Base-by-base conservation (phyloP, 176 grass and related monocot genomes). In the Panicum miliaceum region DNA sequence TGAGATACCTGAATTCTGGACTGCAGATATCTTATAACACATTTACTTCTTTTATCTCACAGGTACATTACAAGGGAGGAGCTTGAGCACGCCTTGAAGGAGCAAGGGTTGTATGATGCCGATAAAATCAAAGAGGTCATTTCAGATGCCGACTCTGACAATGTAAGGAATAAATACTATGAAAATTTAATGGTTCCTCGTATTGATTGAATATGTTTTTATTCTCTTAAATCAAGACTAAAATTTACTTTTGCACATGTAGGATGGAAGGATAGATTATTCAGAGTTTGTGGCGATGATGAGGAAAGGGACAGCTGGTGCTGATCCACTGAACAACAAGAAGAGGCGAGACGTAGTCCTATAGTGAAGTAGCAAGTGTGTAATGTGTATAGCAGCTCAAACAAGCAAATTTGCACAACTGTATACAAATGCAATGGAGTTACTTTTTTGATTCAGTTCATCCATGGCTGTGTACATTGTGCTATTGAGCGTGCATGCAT, bases 221-320 rank as follows among this genome's bases (percentile, higher is more conserved):
- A 29, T 14, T 73, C 47, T 78, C 8, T 37, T 19, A 10, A 9
- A 22, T 62, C 20, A 45, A 40, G 4, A 8, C 15, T 77, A 34
- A 77, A 37, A 14, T 3, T 56, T 56, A 34, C 42, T 62, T 81
- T 62, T 48, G 36, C 23, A 19, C n/a, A n/a, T 76, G 75, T 58
- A 95, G 93, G 93, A 95, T 38, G 93, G 93, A 76, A 89, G 90
- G 78, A 95, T 95, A 87, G 92, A 69, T 75, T 90, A 87, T 80
- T 86, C 84, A 37, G 89, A 87, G 75, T 90, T 90, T 10, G 84
- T 87, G 75, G 80, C 89, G 0, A 90, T 90, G 89, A 90, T 83
- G 84, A 87, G 84, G 61, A 90, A 90, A 87, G 84, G 89, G 32
- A 80, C 84, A 14, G 68, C 40, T 4, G 80, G 79, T 52, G 71